Base-by-base conservation (phyloP, 2,329 filamentous ascomycete genomes). In the Verticillium longisporum region DNA sequence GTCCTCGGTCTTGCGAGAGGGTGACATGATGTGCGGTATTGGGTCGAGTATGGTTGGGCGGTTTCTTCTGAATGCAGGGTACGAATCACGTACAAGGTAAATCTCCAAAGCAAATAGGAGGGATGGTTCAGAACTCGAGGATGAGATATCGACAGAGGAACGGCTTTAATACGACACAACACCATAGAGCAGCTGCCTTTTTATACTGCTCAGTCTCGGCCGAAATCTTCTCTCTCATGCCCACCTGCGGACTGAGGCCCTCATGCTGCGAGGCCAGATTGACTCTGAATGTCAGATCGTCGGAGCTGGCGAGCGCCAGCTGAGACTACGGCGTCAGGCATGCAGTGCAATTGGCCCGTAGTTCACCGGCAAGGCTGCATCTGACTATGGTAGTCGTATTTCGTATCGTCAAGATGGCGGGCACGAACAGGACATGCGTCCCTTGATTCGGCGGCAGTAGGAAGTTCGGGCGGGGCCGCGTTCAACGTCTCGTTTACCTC, bases 1-100 rank as follows among this genome's bases (percentile, higher is more conserved):
- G 41, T 73, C 70, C 5, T 67, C 68, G 10, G 66, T 58, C 26
- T 55, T 55, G 54, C 45, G 45, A 26, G 45, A 26, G n/a, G n/a
- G 21, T 11, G 45, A 21, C 45, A 50, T 50, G 9, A 18, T 50
- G 45, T 18, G 26, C 26, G 3, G 26, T 50, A 7, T n/a, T 50
- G 6, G 7, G n/a, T 3, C 3, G 26, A 26, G 3, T 26, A 26
- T 26, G 26, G 26, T 26, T 26, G 26, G 26, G 26, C 26, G 26
- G 26, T 26, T 26, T 26, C 26, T 26, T 26, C 26, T 50, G 9
- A 50, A 10, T 3, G 45, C 18, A 45, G 38, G 18, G 38, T 6
- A 7, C 2, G 6, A 7, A 7, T 45, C 14, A 45, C n/a, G 7
- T 45, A 6, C 13, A 38, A 14, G 37, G 10, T 13, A 5, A 38